Evolutionary conservation across 2,329 filamentous ascomycete genomes (phyloP).

Genomic region (Fusarium stilboides): DNA sequence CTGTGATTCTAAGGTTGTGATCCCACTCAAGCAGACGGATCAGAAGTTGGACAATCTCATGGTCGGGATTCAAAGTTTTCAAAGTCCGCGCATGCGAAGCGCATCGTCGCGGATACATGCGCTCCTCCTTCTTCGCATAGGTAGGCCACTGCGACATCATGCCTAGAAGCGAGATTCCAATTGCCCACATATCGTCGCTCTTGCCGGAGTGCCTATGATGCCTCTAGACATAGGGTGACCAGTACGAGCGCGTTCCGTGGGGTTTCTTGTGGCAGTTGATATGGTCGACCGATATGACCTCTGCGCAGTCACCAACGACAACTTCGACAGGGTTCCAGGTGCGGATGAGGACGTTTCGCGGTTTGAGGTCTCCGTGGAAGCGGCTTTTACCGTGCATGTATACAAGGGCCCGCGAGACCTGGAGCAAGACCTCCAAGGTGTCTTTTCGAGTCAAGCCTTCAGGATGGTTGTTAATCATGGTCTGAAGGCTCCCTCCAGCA

Average conservation of each 20-base stretch:
- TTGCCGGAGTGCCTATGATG: conserved; percentile 39
- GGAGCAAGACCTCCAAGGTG: conserved; percentile 41
- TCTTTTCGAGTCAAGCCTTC: conserved; percentile 37
- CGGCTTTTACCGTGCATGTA: conserved; percentile 47
- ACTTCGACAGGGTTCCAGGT: conserved; percentile 49
- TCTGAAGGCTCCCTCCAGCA: conserved; percentile 48
- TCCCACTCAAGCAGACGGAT: conserved; percentile 45
- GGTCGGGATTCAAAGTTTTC: conserved; percentile 43
- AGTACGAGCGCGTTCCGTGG: conserved; percentile 50
- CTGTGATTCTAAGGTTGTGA: conserved; percentile 34
- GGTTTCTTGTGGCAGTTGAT: conserved; percentile 24
- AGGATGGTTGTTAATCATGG: conserved; percentile 44
- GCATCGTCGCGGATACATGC: conserved; percentile 47
- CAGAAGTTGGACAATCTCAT: conserved; percentile 47
- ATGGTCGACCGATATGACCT: conserved; percentile 44
- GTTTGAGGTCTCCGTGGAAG: conserved; percentile 54
- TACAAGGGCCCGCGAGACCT: conserved; percentile 47
- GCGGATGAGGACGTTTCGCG: conserved; percentile 53
- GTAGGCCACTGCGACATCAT: conserved; percentile 52
- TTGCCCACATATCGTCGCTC: conserved; percentile 55
- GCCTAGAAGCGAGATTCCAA: conserved; percentile 52
- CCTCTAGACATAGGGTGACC: conserved; percentile 51
- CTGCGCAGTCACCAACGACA: conserved; percentile 53
- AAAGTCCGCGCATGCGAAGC: conserved; percentile 45
- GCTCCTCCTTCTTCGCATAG: conserved; percentile 32